Conservation (phyloP, 768 basidiomycete genomes). For the Daedalea quercina region DNA sequence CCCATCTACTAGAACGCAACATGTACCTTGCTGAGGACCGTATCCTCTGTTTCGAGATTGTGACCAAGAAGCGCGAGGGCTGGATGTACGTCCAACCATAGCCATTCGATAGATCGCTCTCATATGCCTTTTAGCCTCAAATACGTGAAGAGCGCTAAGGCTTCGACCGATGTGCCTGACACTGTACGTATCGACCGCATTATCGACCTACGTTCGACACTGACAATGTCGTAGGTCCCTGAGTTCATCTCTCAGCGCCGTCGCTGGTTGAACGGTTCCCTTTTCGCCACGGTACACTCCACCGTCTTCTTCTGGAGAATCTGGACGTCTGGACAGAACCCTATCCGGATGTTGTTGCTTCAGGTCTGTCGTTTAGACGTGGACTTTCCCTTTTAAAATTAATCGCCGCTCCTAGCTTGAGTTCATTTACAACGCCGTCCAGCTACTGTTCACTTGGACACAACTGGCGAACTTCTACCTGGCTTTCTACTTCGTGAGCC, state of each 20-base stretch:
- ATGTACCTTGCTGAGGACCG: constrained; percentile 91
- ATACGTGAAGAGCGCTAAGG: constrained; percentile 92
- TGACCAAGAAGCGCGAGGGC: constrained; percentile 80
- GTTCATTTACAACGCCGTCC: constrained; percentile 86
- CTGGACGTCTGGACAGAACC: constrained; percentile 86
- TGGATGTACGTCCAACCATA: constrained; percentile 56
- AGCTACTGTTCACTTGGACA: constrained; percentile 93
- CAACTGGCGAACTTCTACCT: constrained; percentile 90
- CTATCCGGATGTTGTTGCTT: constrained; percentile 76
- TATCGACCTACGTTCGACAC: too few species aligned
- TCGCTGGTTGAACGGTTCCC: constrained; percentile 82
- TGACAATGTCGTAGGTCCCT: constrained; percentile 43
- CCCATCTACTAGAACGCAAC: constrained; percentile 51
- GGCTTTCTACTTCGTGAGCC: constrained; percentile 84
- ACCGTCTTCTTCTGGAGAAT: constrained; percentile 86
- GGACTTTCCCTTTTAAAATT: too few species aligned
- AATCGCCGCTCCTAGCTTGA: constrained; percentile 45
- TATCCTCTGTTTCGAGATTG: constrained; percentile 91
- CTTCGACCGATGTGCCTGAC: constrained; percentile 93
- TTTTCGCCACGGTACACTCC: constrained; percentile 91
- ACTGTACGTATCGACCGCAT: constrained; percentile 33
- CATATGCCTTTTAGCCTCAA: constrained; percentile 42
- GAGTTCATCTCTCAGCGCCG: constrained; percentile 95
- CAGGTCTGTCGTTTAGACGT: constrained; percentile 25
- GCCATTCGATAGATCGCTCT: background rate